phyloP scores from a whole-genome alignment of 179 eudicot genomes.

The Silene coronaria region DNA sequence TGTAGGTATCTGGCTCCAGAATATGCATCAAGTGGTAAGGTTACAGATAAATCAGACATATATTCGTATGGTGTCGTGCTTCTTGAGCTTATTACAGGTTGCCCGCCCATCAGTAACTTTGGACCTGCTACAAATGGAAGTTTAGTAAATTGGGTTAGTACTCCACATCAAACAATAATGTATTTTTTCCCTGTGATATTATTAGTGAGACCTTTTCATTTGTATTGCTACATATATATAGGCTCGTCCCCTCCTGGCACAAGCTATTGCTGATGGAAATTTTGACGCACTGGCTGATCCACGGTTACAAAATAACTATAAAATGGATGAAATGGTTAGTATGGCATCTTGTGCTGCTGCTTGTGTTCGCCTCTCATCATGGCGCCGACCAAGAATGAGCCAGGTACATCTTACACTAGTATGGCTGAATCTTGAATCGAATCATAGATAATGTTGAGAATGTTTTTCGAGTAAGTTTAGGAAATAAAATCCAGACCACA shows the following conservation, averaged over 20 bases:
- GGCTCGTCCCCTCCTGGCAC: conserved; percentile 48
- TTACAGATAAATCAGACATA: conserved; percentile 47
- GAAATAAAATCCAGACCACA: no score
- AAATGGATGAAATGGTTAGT: conserved; percentile 37
- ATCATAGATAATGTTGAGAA: no score
- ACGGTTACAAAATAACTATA: conserved; percentile 28
- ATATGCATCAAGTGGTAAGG: conserved; percentile 49
- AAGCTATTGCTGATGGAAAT: conserved; percentile 37
- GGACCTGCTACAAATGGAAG: conserved; percentile 28
- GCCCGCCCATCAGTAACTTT: conserved; percentile 32
- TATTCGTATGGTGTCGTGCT: conserved; percentile 52
- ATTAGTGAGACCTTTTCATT: neutral
- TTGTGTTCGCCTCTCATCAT: conserved; percentile 46
- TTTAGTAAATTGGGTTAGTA: conserved; percentile 43
- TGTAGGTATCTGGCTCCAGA: conserved; percentile 48
- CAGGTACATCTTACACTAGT: conserved; percentile 30
- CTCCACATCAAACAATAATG: neutral
- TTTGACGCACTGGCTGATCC: conserved; percentile 38
- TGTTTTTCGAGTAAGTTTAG: no score
- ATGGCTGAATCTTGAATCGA: no score
- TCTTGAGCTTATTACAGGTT: conserved; percentile 47
- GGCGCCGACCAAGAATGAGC: conserved; percentile 53
- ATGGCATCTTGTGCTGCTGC: conserved; percentile 61
- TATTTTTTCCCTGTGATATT: neutral
- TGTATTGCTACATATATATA: conserved; percentile 6